Conservation (phyloP, 257 asterid species). For the Cordia subcordata region DNA sequence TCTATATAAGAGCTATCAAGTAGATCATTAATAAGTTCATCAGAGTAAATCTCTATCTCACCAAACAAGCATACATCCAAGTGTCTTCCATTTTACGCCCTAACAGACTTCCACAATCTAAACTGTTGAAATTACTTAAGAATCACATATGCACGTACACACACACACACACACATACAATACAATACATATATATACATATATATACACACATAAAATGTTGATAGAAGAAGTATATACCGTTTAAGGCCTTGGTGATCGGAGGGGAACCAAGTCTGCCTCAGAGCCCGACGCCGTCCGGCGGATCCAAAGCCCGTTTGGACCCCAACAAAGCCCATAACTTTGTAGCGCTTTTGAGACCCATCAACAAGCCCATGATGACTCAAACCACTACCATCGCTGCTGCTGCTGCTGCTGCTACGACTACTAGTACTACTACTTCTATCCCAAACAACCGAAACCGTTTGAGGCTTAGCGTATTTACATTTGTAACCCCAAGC, state of each 20-base stretch:
- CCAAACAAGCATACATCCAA: too few relatives aligned
- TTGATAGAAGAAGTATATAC: conserved; percentile 27
- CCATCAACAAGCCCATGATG: conserved; percentile 21
- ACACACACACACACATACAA: not conserved
- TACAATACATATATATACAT: too few relatives aligned
- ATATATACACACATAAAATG: not conserved
- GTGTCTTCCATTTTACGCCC: too few relatives aligned
- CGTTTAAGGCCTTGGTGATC: conserved; percentile 71
- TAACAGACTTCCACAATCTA: too few relatives aligned
- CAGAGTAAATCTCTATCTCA: too few relatives aligned
- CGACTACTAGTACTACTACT: conserved; percentile 21
- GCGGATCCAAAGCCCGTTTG: conserved; percentile 86
- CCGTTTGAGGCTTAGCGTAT: conserved; percentile 53
- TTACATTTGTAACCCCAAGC: conserved; percentile 39
- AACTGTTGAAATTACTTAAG: too few relatives aligned
- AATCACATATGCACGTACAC: too few relatives aligned
- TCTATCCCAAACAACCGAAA: conserved; percentile 78
- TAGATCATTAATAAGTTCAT: too few relatives aligned
- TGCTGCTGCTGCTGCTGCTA: not conserved
- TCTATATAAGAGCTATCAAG: too few relatives aligned
- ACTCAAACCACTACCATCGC: conserved; percentile 2
- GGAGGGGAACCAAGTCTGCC: conserved; percentile 94
- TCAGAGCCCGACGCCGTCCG: conserved; percentile 70
- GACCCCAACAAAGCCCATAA: conserved; percentile 92
- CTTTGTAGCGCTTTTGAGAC: conserved; percentile 65